Base-by-base conservation (phyloP, 176 grass and related monocot species). In the Bromus sterilis region DNA sequence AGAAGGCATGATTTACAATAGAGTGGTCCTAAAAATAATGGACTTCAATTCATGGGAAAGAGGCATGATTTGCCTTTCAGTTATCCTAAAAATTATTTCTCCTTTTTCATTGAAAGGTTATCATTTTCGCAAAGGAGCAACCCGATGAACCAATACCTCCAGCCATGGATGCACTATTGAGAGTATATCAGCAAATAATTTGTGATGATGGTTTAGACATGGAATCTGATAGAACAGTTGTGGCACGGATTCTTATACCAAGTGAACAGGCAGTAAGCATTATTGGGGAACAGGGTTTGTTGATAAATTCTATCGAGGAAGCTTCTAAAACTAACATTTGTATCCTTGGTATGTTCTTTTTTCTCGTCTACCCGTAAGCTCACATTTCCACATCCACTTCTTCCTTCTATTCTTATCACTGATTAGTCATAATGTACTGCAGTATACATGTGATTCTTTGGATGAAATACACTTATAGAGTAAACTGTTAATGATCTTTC, bases 101-200 rank as follows among this genome's bases (percentile, higher is more conserved):
- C 3, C 64, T 73, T 44, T 75, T 28, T 72, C 10, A 1, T 83
- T 72, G 37, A 40, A 90, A 90, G 82, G 78, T 90, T 56, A 77
- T 90, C 56, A 56, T 90, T 74, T 90, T 83, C 57, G 88, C 84
- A 75, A 90, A 62, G 78, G 88, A 87, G 33, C 74, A 79, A 21
- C 88, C 84, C 30, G 78, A 90, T 74, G 80, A 83, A 37, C 66
- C 28, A 78, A 39, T 87, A 72, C 69, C 74, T 83, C 79, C 84
- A 49, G 88, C 88, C 56, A 49, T 87, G 74, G 78, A 86, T 79
- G 83, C 84, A 59, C 84, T 90, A 67, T 23, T 90, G 66, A 90
- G 84, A 83, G 74, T 87, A 56, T 85, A 80, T 87, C 20, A 56
- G 33, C 46, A 59, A 66, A 79, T 29, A 79, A 42, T 90, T 31